Conservation (phyloP, 2,329 filamentous ascomycete species). For the Cryoendolithus antarcticus region DNA sequence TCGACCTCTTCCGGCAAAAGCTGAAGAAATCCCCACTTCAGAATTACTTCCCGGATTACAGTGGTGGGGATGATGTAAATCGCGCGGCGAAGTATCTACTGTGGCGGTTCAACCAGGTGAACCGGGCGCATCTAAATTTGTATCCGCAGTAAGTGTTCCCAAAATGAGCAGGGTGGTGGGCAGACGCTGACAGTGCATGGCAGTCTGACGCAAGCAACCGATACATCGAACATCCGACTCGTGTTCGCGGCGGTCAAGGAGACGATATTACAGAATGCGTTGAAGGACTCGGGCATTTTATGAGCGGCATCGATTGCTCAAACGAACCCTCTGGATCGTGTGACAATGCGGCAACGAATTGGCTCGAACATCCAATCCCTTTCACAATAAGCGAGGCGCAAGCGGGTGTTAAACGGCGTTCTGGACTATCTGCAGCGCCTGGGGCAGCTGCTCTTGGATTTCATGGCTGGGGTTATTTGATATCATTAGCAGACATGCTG, state of each 20-base stretch:
- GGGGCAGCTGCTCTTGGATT: too few relatives aligned
- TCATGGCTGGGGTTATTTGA: too few relatives aligned
- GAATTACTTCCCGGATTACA: conserved; percentile 97
- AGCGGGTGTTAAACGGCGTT: too few relatives aligned
- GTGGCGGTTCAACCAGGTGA: conserved; percentile 98
- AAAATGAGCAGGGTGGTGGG: conserved; percentile 6
- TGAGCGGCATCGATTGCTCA: too few relatives aligned
- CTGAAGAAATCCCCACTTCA: conserved; percentile 76
- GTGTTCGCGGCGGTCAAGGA: conserved; percentile 98
- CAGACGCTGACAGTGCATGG: conserved; percentile 8
- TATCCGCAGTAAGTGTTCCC: conserved; percentile 79
- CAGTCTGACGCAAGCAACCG: conserved; percentile 94
- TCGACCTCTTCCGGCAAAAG: conserved; percentile 95
- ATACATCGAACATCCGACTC: conserved; percentile 94
- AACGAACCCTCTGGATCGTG: too few relatives aligned
- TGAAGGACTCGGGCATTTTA: conserved; percentile 95
- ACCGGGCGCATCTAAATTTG: conserved; percentile 85
- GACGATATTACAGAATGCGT: conserved; percentile 93
- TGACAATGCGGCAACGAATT: too few relatives aligned
- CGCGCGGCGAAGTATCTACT: conserved; percentile 94
- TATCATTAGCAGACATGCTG: too few relatives aligned
- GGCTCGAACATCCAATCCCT: too few relatives aligned
- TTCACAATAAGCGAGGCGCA: too few relatives aligned
- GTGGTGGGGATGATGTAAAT: conserved; percentile 93
- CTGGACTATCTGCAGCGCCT: too few relatives aligned